Conservation (phyloP, 176 grass and related monocot species). For the Eleusine indica region DNA sequence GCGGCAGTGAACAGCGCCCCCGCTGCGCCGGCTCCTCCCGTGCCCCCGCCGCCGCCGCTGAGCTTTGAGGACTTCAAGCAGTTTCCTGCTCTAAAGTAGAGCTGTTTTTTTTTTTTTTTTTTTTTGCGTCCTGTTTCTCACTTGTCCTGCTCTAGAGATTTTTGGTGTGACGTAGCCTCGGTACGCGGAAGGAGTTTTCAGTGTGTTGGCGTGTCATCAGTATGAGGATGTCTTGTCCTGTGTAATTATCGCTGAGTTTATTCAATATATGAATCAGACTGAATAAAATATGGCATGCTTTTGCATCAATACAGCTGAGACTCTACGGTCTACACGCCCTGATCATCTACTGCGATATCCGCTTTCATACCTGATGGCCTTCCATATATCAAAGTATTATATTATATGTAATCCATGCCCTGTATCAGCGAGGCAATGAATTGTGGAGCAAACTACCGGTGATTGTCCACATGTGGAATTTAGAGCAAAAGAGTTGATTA, state of each 20-base stretch:
- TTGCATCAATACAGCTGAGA: no score
- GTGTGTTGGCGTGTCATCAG: neutral
- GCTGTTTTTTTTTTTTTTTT: no score
- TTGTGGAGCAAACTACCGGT: no score
- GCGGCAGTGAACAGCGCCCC: neutral
- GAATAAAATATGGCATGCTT: no score
- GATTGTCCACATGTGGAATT: no score
- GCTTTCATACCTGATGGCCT: no score
- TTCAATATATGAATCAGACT: neutral
- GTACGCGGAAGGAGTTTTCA: neutral
- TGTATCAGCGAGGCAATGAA: no score
- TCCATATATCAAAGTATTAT: no score
- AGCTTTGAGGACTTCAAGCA: neutral
- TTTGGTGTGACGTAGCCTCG: neutral
- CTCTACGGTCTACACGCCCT: no score
- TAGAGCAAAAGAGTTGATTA: no score
- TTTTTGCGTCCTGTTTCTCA: neutral
- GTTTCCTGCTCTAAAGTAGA: constrained; percentile 7
- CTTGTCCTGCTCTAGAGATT: neutral
- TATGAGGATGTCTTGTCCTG: neutral
- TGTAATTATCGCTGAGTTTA: neutral
- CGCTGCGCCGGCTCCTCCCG: neutral
- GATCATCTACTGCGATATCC: no score
- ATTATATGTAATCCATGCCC: no score
- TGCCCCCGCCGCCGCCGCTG: neutral